These are phyloP conservation scores for Capronia coronata DNA, from an alignment of 2,329 filamentous ascomycete genomes.

Conservation along the genomic window DNA sequence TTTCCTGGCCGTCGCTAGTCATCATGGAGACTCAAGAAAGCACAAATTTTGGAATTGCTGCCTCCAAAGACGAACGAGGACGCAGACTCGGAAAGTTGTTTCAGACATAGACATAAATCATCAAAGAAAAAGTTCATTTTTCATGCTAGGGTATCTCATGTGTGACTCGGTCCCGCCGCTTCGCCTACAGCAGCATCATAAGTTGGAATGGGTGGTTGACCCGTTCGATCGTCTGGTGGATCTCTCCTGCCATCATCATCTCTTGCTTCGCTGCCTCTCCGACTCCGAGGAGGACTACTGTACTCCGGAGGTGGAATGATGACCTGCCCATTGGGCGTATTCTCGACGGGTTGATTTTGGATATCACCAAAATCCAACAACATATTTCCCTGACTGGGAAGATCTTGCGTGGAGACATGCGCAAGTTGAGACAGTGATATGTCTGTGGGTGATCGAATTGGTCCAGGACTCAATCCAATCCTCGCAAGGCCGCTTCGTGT, in stretches of 20 bases:
- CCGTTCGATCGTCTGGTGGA: constrained; percentile 42
- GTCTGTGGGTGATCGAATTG: constrained; percentile 84
- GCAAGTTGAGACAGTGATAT: constrained; percentile 87
- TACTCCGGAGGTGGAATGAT: constrained; percentile 65
- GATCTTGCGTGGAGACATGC: constrained; percentile 56
- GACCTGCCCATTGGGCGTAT: constrained; percentile 47
- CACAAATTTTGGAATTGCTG: too few relatives aligned
- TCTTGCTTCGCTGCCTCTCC: constrained; percentile 53
- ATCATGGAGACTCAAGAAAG: too few relatives aligned
- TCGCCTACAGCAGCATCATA: constrained; percentile 67
- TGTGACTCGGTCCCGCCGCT: constrained; percentile 23
- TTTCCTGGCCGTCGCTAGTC: too few relatives aligned
- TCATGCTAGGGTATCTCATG: constrained; percentile 24
- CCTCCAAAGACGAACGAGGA: too few relatives aligned
- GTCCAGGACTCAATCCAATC: constrained; percentile 71
- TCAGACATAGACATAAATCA: too few relatives aligned
- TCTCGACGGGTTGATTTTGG: constrained; percentile 27
- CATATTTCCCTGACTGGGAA: constrained; percentile 58
- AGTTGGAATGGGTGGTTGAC: constrained; percentile 68
- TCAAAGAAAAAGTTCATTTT: not conserved
- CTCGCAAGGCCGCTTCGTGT: constrained; percentile 73
- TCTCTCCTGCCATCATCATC: constrained; percentile 43
- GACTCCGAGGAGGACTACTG: constrained; percentile 50
- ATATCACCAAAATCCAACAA: constrained; percentile 46
- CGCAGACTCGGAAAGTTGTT: too few relatives aligned